These are phyloP conservation scores for Marsdenia floribunda DNA, from an alignment of 257 asterid genomes.

Conservation along the genomic window DNA sequence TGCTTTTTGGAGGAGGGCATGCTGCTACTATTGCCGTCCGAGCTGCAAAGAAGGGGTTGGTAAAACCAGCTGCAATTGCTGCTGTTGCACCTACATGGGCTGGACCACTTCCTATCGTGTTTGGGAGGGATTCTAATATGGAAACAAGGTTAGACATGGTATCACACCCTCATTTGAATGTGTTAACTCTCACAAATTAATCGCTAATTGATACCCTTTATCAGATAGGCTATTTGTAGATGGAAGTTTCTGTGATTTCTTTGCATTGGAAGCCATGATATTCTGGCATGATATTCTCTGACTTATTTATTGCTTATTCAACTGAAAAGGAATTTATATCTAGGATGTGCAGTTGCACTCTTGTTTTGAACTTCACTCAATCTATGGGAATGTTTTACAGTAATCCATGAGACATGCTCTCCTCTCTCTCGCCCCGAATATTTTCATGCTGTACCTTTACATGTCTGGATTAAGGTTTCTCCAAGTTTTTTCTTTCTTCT, in stretches of 20 bases:
- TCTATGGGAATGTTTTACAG: neutral
- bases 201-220: neutral
- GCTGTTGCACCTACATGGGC: slow-evolving; percentile 99
- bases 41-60: slow-evolving; percentile 66
- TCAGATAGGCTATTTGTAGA: neutral
- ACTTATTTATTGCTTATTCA: neutral
- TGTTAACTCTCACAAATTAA: neutral
- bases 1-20: slow-evolving; percentile 93
- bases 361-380: neutral
- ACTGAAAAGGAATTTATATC: neutral
- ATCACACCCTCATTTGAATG: neutral
- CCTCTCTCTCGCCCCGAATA: no score
- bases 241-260: neutral
- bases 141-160: slow-evolving; percentile 57
- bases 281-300: neutral
- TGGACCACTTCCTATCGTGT: slow-evolving; percentile 93
- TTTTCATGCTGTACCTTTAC: neutral
- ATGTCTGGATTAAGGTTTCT: neutral
- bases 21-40: slow-evolving; percentile 90
- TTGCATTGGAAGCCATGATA: neutral
- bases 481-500: neutral
- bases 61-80: slow-evolving; percentile 84
- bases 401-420: neutral
- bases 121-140: slow-evolving; percentile 84
- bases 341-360: neutral